These are phyloP conservation scores for Apiospora aurea DNA, from an alignment of 2,329 filamentous ascomycete genomes.

Conservation along the genomic window DNA sequence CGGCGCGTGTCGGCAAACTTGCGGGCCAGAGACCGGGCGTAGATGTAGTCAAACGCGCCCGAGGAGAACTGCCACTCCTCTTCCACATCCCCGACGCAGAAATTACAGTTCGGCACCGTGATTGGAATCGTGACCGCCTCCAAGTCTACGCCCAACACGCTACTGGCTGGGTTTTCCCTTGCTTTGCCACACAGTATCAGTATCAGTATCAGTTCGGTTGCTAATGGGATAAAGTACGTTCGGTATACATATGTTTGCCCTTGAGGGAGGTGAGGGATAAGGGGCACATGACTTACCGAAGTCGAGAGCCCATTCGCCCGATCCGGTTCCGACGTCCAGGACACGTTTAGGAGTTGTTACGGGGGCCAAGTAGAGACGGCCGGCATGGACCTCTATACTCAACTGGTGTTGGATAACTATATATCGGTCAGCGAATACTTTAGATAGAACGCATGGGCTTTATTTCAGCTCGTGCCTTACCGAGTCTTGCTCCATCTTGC, in stretches of 20 bases:
- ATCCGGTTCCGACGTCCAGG: slow-evolving; percentile 42
- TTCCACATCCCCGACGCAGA: slow-evolving; percentile 34
- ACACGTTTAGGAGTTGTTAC: slow-evolving; percentile 37
- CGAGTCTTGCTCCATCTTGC: neutral
- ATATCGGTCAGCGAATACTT: neutral
- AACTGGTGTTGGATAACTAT: neutral
- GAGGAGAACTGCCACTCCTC: slow-evolving; percentile 35
- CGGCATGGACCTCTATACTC: slow-evolving; percentile 32
- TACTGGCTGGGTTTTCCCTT: slow-evolving; percentile 33
- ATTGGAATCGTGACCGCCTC: slow-evolving; percentile 36
- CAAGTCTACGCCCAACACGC: slow-evolving; percentile 41
- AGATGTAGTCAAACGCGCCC: slow-evolving; percentile 41
- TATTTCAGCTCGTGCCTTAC: neutral
- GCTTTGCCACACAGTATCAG: slow-evolving; percentile 30
- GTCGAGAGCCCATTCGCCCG: slow-evolving; percentile 38
- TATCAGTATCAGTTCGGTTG: too few species aligned
- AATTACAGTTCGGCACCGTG: slow-evolving; percentile 39
- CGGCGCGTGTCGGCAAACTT: slow-evolving; percentile 33
- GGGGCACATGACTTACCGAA: slow-evolving; percentile 26
- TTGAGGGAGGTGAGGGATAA: neutral
- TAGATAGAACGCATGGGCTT: neutral
- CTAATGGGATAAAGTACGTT: too few species aligned
- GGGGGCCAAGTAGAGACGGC: slow-evolving; percentile 40
- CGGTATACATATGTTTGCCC: too few species aligned
- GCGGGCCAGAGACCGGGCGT: slow-evolving; percentile 39